Evolutionary conservation across 257 asterid genomes (phyloP).

Genomic region (Solanum paucissectum): DNA sequence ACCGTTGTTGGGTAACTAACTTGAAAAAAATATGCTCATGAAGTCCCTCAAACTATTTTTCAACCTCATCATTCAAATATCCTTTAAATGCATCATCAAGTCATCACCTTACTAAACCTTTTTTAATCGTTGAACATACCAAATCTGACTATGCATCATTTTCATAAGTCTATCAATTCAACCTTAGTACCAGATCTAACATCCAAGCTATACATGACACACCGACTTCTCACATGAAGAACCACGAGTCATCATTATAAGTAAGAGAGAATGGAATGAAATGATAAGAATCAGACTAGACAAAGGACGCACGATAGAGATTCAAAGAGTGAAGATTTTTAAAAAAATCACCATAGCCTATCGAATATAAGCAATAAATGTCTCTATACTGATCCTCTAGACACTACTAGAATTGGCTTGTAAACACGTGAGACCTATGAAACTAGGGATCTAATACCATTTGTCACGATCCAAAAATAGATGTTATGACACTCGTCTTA

Average conservation of each 20-base stretch:
- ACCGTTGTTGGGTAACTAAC: not conserved
- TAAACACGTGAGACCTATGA: not conserved
- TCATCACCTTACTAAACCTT: not conserved
- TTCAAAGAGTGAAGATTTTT: not conserved
- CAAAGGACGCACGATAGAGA: not conserved
- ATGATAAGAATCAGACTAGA: not conserved
- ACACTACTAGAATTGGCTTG: not conserved
- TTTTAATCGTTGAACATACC: not conserved
- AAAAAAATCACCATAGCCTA: not conserved
- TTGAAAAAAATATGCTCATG: not conserved
- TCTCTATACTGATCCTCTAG: not conserved
- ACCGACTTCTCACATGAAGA: not conserved
- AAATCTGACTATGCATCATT: not conserved
- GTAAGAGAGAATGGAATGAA: not conserved
- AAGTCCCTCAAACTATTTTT: not conserved
- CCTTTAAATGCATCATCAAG: not conserved
- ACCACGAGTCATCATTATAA: not conserved
- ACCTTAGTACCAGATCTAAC: not conserved
- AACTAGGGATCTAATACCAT: too few relatives aligned
- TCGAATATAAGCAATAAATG: not conserved
- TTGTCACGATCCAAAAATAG: too few relatives aligned
- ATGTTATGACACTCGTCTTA: too few relatives aligned
- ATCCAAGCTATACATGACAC: not conserved
- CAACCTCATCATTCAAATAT: not conserved
- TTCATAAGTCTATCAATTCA: not conserved